Evolutionary conservation across 371 early-diverging fungal species (phyloP).

Genomic region (Actinomortierella ambigua): DNA sequence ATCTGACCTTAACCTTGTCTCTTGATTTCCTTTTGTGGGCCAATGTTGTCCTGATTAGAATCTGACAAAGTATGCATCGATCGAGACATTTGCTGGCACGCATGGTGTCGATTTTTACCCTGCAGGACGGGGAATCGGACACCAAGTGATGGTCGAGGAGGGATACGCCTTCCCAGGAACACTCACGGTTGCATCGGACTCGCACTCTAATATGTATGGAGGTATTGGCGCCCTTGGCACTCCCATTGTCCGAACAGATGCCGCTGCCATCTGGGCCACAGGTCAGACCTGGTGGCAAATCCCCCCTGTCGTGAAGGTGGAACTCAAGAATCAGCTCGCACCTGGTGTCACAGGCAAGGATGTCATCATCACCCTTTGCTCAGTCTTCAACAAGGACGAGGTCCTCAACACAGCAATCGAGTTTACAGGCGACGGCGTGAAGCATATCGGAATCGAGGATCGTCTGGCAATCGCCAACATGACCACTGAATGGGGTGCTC

Average conservation of each 20-base stretch:
- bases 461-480: constrained; percentile 95
- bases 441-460: constrained; percentile 79
- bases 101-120: constrained; percentile 93
- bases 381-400: constrained; percentile 84
- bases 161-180: constrained; percentile 94
- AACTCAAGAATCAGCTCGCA: constrained; percentile 73
- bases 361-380: constrained; percentile 92
- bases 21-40: not conserved
- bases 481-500: constrained; percentile 99
- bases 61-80: constrained; percentile 81
- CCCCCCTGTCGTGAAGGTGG: constrained; percentile 90
- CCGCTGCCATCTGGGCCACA: constrained; percentile 97
- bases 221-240: constrained; percentile 94
- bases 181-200: constrained; percentile 95
- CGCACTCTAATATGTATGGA: constrained; percentile 98
- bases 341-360: constrained; percentile 94
- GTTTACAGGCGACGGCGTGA: constrained; percentile 80
- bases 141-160: constrained; percentile 96
- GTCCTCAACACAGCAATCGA: constrained; percentile 95
- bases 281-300: constrained; percentile 98
- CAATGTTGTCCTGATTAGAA: constrained; percentile 55
- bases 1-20: no score
- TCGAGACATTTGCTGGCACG: constrained; percentile 81
- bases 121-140: constrained; percentile 96
- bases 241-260: constrained; percentile 96